phyloP scores from a whole-genome alignment of 2,329 filamentous ascomycete species.

The Aspergillus fischeri region DNA sequence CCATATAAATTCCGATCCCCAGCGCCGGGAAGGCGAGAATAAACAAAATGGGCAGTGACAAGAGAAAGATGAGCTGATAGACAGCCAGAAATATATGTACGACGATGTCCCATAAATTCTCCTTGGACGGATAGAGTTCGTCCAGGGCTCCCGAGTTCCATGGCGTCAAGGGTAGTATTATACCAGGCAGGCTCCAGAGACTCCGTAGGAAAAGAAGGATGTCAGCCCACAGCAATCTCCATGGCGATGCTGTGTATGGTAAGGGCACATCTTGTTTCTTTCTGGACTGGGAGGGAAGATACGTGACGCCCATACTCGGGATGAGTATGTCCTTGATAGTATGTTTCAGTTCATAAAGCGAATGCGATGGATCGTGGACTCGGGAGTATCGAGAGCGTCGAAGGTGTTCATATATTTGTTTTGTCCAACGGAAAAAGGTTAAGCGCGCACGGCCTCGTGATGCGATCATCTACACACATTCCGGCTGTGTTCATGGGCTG shows the following conservation, averaged over 20 bases:
- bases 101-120: constrained; percentile 55
- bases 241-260: constrained; percentile 38
- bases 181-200: constrained; percentile 48
- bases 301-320: constrained; percentile 3
- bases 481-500: background rate
- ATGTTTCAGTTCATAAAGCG: background rate
- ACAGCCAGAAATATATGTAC: constrained; percentile 58
- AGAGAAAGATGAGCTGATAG: constrained; percentile 58
- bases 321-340: background rate
- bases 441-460: background rate
- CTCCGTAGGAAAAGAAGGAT: constrained; percentile 34
- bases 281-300: constrained; percentile 7
- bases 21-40: constrained; percentile 43
- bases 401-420: background rate
- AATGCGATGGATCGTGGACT: background rate
- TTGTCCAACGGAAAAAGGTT: background rate
- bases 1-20: constrained; percentile 26
- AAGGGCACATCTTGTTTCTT: constrained; percentile 20
- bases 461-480: background rate
- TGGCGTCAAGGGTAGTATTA: constrained; percentile 57
- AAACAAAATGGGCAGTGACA: constrained; percentile 50
- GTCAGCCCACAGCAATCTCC: constrained; percentile 37
- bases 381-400: background rate
- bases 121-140: constrained; percentile 58
- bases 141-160: constrained; percentile 53